Base-by-base conservation (phyloP, 129 eudicot genomes). In the Calendula officinalis region DNA sequence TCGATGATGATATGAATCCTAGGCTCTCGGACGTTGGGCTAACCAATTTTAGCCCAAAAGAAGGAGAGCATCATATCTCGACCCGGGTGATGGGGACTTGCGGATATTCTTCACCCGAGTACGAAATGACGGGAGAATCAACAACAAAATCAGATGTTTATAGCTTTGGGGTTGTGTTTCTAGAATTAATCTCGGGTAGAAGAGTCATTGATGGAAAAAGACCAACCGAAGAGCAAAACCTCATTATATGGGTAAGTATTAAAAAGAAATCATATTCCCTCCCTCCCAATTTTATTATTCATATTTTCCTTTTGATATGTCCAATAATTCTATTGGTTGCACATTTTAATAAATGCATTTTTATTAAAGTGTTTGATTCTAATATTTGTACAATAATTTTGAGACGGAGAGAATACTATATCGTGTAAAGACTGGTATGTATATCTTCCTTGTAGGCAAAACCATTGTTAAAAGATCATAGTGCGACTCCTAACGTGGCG, bases 1-100 rank as follows among this genome's bases (percentile, higher is more conserved):
- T 85, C 5, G 85, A 82, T 9, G 76, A 51, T 14, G 66, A 75
- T 4, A 80, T 85, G 76, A 82, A 75, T 43, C 83, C 96, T 38
- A 88, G 85, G 78, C 87, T 88, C 56, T 85, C 94, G 0, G 96
- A 82, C 56, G 78, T 85, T 17, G 94, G 96, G 41, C 82, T 81
- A 6, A 75, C 82, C 30, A 89, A 82, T 34, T 57, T 85, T 75
- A 78, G 90, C 35, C 90, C 85, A 33, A 76, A 77, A 30, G 83
- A 71, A 51, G 85, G 76, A 11, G 74, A 82, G 60, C 81, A 82
- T 65, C 80, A 79, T 60, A 84, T 80, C 38, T 85, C 94, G 30
- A 85, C 89, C 8, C 77, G 96, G 78, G 87, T 88, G 66, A 84
- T 88, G 89, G 95, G 87, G 33, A 84, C 89, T 12, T 82, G 75